phyloP scores from a whole-genome alignment of 257 asterid species.

The Solanum sitiens region DNA sequence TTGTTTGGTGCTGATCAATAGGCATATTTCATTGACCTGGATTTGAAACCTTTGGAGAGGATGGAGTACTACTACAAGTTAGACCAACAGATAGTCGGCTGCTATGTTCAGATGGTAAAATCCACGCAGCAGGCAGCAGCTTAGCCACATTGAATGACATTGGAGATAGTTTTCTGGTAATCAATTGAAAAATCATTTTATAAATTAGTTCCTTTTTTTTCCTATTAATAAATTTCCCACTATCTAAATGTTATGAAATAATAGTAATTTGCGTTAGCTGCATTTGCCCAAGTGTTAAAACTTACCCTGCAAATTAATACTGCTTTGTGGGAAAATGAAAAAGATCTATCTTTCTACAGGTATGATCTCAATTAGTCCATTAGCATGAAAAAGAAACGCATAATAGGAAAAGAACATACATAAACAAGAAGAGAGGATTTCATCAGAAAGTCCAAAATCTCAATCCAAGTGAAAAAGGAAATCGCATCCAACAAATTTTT shows the following conservation, averaged over 20 bases:
- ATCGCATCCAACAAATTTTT: too few relatives aligned
- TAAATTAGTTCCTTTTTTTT: neutral
- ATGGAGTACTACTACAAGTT: conserved; percentile 75
- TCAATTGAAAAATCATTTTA: neutral
- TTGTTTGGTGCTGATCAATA: conserved; percentile 4
- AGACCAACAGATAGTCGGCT: conserved; percentile 69
- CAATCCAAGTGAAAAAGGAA: too few relatives aligned
- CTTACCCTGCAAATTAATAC: neutral
- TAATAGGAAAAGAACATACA: too few relatives aligned
- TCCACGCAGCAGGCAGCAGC: conserved; percentile 7
- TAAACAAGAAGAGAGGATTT: too few relatives aligned
- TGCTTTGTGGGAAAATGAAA: neutral
- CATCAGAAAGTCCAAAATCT: too few relatives aligned
- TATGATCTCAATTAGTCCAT: too few relatives aligned
- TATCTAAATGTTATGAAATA: neutral
- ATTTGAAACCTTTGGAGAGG: conserved; percentile 78
- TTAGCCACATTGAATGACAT: neutral
- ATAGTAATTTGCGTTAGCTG: neutral
- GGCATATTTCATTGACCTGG: conserved; percentile 90
- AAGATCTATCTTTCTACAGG: too few relatives aligned
- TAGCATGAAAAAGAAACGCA: too few relatives aligned
- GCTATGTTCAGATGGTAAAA: conserved; percentile 39
- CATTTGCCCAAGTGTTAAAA: too few relatives aligned
- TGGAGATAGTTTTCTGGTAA: neutral
- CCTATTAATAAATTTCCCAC: neutral